phyloP scores from a whole-genome alignment of 169 alveolate genomes.

The Cryptosporidium sp. region DNA sequence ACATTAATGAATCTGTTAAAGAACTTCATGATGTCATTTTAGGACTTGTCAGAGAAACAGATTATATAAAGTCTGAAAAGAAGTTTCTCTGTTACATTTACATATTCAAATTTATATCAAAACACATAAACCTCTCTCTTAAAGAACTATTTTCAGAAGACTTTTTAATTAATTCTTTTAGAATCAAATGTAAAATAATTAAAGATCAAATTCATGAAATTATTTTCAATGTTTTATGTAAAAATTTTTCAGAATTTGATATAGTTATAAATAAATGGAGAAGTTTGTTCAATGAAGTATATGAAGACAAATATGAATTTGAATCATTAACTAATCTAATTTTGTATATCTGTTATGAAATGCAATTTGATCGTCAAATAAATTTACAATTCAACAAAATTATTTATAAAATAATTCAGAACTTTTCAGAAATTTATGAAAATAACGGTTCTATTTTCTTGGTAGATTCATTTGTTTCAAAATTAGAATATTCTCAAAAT shows the following conservation, averaged over 20 bases:
- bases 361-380: not conserved
- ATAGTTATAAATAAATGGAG: constrained; percentile 16
- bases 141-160: constrained; percentile 7
- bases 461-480: constrained; percentile 3
- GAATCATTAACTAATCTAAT: constrained; percentile 17
- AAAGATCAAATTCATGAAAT: constrained; percentile 37
- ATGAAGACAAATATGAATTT: not conserved
- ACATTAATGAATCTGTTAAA: not conserved
- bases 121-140: not conserved
- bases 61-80: not conserved
- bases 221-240: not conserved
- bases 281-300: not conserved
- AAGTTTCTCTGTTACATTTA: constrained; percentile 27
- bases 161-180: not conserved
- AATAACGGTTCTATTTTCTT: not conserved
- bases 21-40: constrained; percentile 18
- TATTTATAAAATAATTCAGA: constrained; percentile 3
- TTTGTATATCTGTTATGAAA: constrained; percentile 3
- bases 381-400: not conserved
- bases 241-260: not conserved
- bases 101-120: constrained; percentile 7
- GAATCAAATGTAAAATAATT: constrained; percentile 5
- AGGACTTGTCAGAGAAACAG: constrained; percentile 36
- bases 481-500: constrained; percentile 51
- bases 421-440: constrained; percentile 6